These are phyloP conservation scores for Canavalia gladiata DNA, from an alignment of 306 rosid genomes.

Conservation along the genomic window DNA sequence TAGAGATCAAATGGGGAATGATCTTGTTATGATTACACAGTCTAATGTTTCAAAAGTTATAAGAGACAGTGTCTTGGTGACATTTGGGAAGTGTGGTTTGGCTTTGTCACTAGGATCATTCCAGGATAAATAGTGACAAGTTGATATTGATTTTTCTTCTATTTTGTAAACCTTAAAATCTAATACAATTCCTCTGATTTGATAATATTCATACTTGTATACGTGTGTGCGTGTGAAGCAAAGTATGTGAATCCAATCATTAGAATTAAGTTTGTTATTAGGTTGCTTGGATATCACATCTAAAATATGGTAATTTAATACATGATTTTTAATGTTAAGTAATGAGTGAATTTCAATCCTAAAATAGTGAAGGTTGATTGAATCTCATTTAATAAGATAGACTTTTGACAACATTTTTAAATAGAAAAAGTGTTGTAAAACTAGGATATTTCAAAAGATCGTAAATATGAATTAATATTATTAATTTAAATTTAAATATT, in stretches of 20 bases:
- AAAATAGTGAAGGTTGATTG: too few species aligned
- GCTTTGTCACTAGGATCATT: conserved; percentile 79
- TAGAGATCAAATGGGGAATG: conserved; percentile 56
- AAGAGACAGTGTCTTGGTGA: conserved; percentile 73
- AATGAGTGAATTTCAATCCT: too few species aligned
- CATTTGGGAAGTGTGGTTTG: conserved; percentile 92
- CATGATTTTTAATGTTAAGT: too few species aligned
- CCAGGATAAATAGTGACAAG: conserved; percentile 58
- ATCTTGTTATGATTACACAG: conserved; percentile 73
- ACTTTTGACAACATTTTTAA: too few species aligned
- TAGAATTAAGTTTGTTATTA: too few species aligned
- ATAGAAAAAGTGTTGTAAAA: too few species aligned
- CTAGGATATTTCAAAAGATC: too few species aligned
- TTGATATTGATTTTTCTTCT: background rate
- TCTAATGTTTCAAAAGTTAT: conserved; percentile 73
- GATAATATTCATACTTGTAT: background rate
- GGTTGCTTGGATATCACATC: too few species aligned
- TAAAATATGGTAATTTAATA: too few species aligned
- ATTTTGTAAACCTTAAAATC: background rate
- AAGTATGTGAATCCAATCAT: conserved; percentile 82
- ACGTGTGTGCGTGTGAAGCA: conserved; percentile 48
- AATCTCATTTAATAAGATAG: too few species aligned
- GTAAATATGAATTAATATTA: too few species aligned
- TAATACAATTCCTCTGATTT: background rate
- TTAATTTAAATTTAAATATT: too few species aligned